These are phyloP conservation scores for Phytophthora sp. DNA, from an alignment of 352 stramenopile species.

Conservation along the genomic window DNA sequence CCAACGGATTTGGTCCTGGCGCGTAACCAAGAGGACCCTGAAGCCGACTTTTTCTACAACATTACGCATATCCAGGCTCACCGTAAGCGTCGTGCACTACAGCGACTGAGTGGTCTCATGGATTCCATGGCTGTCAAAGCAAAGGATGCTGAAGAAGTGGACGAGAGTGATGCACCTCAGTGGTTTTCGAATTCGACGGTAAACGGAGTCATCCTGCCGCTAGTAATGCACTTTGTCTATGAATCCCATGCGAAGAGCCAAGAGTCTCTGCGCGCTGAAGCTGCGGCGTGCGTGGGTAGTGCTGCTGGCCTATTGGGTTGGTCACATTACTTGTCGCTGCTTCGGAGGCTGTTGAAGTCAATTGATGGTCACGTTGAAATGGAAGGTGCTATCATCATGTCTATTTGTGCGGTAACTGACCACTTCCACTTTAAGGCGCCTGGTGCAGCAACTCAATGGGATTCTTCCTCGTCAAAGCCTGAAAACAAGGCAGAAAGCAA, in stretches of 20 bases:
- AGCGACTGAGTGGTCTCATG: slow-evolving; percentile 91
- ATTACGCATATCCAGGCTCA: slow-evolving; percentile 99
- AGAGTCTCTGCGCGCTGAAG: slow-evolving; percentile 94
- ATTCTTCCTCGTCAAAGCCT: slow-evolving; percentile 11
- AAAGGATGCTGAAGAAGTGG: slow-evolving; percentile 17
- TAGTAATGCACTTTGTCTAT: slow-evolving; percentile 97
- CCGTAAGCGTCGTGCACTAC: slow-evolving; percentile 92
- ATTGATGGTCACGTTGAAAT: slow-evolving; percentile 93
- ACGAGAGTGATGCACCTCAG: slow-evolving; percentile 25
- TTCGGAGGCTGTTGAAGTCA: slow-evolving; percentile 93
- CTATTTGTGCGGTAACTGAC: slow-evolving; percentile 96
- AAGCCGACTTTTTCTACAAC: slow-evolving; percentile 99
- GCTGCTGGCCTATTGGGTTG: slow-evolving; percentile 93
- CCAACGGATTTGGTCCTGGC: slow-evolving; percentile 72
- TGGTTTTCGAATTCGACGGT: slow-evolving; percentile 90
- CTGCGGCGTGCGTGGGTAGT: slow-evolving; percentile 91
- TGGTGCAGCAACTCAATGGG: slow-evolving; percentile 45
- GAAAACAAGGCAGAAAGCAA: slow-evolving; percentile 4
- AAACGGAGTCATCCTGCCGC: slow-evolving; percentile 94
- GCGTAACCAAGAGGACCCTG: slow-evolving; percentile 84
- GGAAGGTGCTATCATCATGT: slow-evolving; percentile 89
- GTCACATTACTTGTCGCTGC: slow-evolving; percentile 95
- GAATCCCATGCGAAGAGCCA: slow-evolving; percentile 94
- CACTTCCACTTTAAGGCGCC: slow-evolving; percentile 94
- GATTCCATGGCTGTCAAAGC: slow-evolving; percentile 61